These are phyloP conservation scores for Solanum infundibuliforme DNA, from an alignment of 257 asterid species.

Conservation along the genomic window DNA sequence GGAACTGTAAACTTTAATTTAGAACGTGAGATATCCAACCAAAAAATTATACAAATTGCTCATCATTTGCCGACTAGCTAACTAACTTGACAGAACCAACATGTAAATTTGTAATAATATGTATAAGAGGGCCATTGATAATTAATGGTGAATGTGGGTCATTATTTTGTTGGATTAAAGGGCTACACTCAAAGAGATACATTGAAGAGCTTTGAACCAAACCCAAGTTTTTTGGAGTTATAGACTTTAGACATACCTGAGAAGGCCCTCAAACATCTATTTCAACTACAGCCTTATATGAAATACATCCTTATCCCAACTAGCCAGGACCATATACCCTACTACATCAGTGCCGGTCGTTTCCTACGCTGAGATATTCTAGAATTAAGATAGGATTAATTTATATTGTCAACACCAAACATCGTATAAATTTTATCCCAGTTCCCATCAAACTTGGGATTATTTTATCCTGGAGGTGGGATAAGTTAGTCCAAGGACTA, in stretches of 20 bases:
- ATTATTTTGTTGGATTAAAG: background rate
- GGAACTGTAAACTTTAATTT: background rate
- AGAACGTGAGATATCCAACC: background rate
- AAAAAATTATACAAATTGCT: background rate
- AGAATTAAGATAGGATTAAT: background rate
- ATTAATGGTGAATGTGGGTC: background rate
- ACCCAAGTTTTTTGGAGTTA: background rate
- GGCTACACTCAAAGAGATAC: background rate
- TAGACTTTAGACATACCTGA: background rate
- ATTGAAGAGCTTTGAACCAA: background rate
- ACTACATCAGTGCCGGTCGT: background rate
- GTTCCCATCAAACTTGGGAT: too few relatives aligned
- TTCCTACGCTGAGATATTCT: background rate
- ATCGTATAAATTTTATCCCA: background rate
- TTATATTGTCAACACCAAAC: too few relatives aligned
- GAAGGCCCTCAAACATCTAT: background rate
- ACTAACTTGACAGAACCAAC: background rate
- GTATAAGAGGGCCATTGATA: background rate
- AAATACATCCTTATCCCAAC: background rate
- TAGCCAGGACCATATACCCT: background rate
- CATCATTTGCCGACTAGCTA: slow-evolving; percentile 3
- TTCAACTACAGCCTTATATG: background rate
- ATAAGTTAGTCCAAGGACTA: background rate
- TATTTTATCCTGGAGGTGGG: too few relatives aligned
- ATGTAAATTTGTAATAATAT: background rate